Base-by-base conservation (phyloP, 805 yeast genomes). In the Saccharomycopsis oosterbeekiorum region DNA sequence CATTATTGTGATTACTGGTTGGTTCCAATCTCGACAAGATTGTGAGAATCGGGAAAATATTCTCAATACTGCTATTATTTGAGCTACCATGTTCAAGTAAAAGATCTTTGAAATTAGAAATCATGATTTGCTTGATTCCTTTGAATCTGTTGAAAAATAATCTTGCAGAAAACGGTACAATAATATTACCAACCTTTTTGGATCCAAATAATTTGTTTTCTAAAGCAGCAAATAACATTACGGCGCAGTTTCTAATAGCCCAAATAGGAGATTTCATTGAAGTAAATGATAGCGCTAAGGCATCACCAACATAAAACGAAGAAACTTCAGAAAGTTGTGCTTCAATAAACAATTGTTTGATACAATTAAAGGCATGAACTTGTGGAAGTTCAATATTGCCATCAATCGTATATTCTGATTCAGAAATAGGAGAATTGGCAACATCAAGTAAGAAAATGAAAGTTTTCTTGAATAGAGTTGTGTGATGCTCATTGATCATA, bases 181-280 rank as follows among this genome's bases (percentile, higher is more conserved):
- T 63, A 59, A 69, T 70, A 63, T 77, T 76, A 15, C 74, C 73
- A 42, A 66, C 60, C 70, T 79, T 80, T 37, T 63, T 56, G 19
- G 64, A 57, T 1, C 96, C 96, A 72, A 93, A 92, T 4, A 94
- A 69, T 63, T 93, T 78, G 62, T 85, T 86, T 68, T 89, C 94
- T 51, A 93, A 72, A 0, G 96, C 84, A 0, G 96, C 85, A 70
- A 91, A 93, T 50, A 93, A 76, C 98, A 93, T 94, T 19, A 92
- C 87, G 0, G 96, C 90, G 71, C 97, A 89, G 70, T 93, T 93
- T 69, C 97, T 79, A 34, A 93, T 80, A 0, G 96, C 84, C 98
- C 98, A 93, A 26, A 84, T 76, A 1, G 78, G 74, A 1, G 88
- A 82, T 1, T 81, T 77, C 71, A 93, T 89, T 41, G 84, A 79